Base-by-base conservation (phyloP, 1,284 basidiomycete species). In the Trichosporon ovoides region DNA sequence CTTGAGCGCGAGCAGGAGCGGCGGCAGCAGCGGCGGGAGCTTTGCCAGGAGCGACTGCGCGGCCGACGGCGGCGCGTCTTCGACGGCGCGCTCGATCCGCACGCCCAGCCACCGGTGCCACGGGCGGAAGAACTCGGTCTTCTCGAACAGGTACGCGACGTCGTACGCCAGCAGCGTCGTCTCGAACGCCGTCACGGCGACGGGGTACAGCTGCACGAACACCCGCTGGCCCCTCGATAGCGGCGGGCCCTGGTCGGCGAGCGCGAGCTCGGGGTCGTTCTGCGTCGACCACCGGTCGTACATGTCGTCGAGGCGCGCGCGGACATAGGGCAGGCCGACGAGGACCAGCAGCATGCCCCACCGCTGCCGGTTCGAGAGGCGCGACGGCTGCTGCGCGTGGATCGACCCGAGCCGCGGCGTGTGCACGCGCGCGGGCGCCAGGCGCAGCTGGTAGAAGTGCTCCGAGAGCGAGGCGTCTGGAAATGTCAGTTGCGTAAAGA, bases 1-100 rank as follows among this genome's bases (percentile, higher is more conserved):
- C 77, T 96, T 97, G 81, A 99, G 83, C 73, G 92, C 88, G 76
- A 99, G 96, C 61, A 99, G 94, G 35, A 91, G 87, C 3, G 89
- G 89, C 2, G 96, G 83, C 14, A 94, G 82, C 48, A 95, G 66
- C 2, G 71, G 68, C 22, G 69, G 72, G 22, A 75, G 60, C 33
- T 61, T 56, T 12, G 66, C 60, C 11, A 56, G 51, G 18, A 58
- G 38, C 7, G 51, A 56, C 40, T 48, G 37, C n/a, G 22, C 40
- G 1, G n/a, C 18, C 3, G 43, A 54, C 14, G 36, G 33, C 63
- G 64, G 38, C 59, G 43, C 70, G 16, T 66, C 66, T 36, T 65
- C 60, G 5, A 61, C 61, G 33, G 59, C 50, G 11, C 76, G 59
- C 34, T 67, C 56, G 13, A 75, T 61, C 38, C 92, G 88, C 14